Conservation (phyloP, 1,284 basidiomycete species). For the Ganoderma leucocontextum region DNA sequence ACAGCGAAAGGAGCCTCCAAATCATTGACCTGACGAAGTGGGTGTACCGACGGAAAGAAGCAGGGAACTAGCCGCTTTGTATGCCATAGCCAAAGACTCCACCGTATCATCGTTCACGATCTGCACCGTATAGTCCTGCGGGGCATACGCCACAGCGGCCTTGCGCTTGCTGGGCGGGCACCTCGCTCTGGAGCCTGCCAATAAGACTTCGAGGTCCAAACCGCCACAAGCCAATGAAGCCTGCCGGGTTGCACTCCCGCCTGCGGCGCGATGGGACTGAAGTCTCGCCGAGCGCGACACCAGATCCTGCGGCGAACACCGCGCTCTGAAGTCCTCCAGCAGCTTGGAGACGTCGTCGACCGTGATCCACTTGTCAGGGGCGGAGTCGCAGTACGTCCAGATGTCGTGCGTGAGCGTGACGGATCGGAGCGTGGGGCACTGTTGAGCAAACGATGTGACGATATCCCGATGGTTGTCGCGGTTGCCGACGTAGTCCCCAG, state of each 20-base stretch:
- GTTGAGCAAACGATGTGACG: not conserved
- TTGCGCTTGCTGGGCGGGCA: not conserved
- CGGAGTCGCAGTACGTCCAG: not conserved
- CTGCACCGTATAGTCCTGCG: not conserved
- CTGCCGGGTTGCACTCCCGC: not conserved
- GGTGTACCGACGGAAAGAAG: not conserved
- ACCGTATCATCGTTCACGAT: constrained; percentile 1
- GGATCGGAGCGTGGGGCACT: not conserved
- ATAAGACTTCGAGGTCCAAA: not conserved
- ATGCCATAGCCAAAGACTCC: not conserved
- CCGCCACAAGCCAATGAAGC: not conserved
- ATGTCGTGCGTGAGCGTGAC: not conserved
- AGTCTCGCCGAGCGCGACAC: not conserved
- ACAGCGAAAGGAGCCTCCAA: not conserved
- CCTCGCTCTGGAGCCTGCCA: not conserved
- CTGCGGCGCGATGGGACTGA: not conserved
- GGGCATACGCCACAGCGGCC: not conserved
- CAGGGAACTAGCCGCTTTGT: constrained; percentile 4
- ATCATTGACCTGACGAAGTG: not conserved
- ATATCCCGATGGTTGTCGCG: not conserved
- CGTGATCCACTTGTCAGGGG: constrained; percentile 2
- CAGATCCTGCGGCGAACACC: constrained; percentile 2
- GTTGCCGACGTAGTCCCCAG: not conserved
- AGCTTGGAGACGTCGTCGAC: constrained; percentile 2
- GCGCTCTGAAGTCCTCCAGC: constrained; percentile 1